Evolutionary conservation across 345 rosid genomes (phyloP), one percentile per base, ranked within the genome.

Genomic region (Salix viminalis): DNA sequence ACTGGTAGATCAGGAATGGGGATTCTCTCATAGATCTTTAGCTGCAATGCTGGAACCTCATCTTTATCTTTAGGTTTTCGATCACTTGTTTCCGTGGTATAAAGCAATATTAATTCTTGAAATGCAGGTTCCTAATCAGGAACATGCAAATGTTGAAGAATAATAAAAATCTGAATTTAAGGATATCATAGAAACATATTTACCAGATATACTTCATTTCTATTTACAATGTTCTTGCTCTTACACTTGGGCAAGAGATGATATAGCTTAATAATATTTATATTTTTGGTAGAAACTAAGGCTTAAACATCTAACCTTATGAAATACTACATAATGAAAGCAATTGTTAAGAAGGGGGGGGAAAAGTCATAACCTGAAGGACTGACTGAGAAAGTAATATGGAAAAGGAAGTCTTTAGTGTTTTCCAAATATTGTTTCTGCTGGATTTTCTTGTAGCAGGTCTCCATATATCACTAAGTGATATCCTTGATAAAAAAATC

Each of bases 1-100:
- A 95, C 99, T 56, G 93, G 88, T 76, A 95, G 87, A 83, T 95
- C 99, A n/a, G 99, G 99, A 83, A 95, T 91, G 41, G 99, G 97
- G 76, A 95, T 95, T 77, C 77, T 85, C 87, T 92, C 88, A 75
- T 90, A 95, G 79, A 92, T 95, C 86, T 95, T 91, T 73, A 95
- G 79, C 67, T 85, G 91, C 86, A 95, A 84, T 23, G 92, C 84
- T 77, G 89, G 91, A 79, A 83, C 84, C 69, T 85, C 88, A 67
- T 80, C 85, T 80, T 82, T 80, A 83, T 83, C 80, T 44, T 80
- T 77, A 3, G 65, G 76, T 11, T 83, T 85, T 30, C 82, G 85
- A 76, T 85, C 88, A 70, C 77, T 82, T 16, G 78, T 76, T 75
- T 89, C 90, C 71, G 77, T 77, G 19, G 91, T 90, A 77, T 91